Base-by-base conservation (phyloP, 2,329 filamentous ascomycete species). In the Cladorrhinum sp. region DNA sequence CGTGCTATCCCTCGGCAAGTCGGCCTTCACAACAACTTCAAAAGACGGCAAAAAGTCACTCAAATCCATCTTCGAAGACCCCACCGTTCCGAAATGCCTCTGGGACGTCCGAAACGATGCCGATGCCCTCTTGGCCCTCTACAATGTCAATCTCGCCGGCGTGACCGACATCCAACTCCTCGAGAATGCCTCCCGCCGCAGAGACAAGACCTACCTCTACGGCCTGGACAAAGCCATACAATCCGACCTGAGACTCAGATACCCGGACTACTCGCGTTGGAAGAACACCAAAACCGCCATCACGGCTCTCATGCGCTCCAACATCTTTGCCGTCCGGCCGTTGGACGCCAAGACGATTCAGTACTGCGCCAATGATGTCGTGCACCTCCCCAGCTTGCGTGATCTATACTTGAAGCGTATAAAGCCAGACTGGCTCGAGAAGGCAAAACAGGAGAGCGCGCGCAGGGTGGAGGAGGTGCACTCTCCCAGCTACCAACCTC, bases 151-250 rank as follows among this genome's bases (percentile, higher is more conserved):
- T 10, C 65, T 73, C 8, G 63, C 59, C 1, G 66, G 68, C 49
- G 67, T 70, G 1, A 58, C 58, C 4, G 70, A 73, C 58, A 53
- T 73, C 12, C 71, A 73, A 60, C 68, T 73, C 9, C 57, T 73
- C 3, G 70, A 72, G 59, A 71, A 69, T 46, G 67, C 66, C 1
- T 60, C 67, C 20, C 67, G 66, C 21, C 21, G 23, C 18, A 51
- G 23, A 18, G 39, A 62, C 55, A 67, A 62, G 48, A 65, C 21
- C 0, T 67, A 53, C 33, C 46, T 69, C 21, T 16, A 16, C 6
- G 61, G 62, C 2, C 59, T 70, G 1, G 62, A 63, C 9, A 57
- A 24, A 1, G 63, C 56, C 10, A 33, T 70, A 16, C 12, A 59
- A 2, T 3, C 18, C 8, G 62, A 68, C 23, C 30, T 66, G 1